Percentiles rank a stretch among this genome's conserved stretches.
phyloP scores from a whole-genome alignment of 345 rosid genomes.

The Populus euphratica region DNA sequence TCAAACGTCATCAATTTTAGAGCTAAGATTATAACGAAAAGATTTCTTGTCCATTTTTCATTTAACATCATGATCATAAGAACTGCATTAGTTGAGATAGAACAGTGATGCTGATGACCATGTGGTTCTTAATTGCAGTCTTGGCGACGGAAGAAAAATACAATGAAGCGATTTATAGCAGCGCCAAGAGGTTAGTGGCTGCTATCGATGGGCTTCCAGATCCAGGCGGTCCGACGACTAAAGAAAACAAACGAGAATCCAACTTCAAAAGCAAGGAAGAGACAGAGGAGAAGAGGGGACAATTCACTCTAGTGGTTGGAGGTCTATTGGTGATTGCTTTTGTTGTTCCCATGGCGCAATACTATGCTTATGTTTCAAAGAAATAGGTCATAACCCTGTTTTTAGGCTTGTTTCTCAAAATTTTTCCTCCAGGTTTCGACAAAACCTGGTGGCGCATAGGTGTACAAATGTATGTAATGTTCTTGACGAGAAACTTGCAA shows the following conservation, averaged over 20 bases:
- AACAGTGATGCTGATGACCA: constrained; percentile 11
- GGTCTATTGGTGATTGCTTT: constrained; percentile 88
- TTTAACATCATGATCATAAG: background rate
- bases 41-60: background rate
- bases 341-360: constrained; percentile 96
- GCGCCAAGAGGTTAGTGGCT: constrained; percentile 81
- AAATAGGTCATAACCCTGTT: constrained; percentile 36
- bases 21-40: background rate
- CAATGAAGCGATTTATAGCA: constrained; percentile 80
- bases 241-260: constrained; percentile 82
- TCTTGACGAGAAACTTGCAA: constrained; percentile 27
- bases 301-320: constrained; percentile 90
- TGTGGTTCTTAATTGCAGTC: constrained; percentile 44
- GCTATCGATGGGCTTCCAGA: constrained; percentile 96
- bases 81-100: background rate
- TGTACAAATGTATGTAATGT: constrained; percentile 32
- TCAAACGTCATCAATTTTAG: background rate
- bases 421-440: constrained; percentile 6
- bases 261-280: constrained; percentile 86
- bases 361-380: constrained; percentile 84
- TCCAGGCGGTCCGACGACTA: constrained; percentile 69
- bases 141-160: constrained; percentile 94
- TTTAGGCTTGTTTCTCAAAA: constrained; percentile 7
- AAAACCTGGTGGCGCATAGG: constrained; percentile 13
- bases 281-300: constrained; percentile 95